Evolutionary conservation across 2,329 filamentous ascomycete species (phyloP), one percentile per base, ranked within the genome.

Genomic region (Cercospora sp.): DNA sequence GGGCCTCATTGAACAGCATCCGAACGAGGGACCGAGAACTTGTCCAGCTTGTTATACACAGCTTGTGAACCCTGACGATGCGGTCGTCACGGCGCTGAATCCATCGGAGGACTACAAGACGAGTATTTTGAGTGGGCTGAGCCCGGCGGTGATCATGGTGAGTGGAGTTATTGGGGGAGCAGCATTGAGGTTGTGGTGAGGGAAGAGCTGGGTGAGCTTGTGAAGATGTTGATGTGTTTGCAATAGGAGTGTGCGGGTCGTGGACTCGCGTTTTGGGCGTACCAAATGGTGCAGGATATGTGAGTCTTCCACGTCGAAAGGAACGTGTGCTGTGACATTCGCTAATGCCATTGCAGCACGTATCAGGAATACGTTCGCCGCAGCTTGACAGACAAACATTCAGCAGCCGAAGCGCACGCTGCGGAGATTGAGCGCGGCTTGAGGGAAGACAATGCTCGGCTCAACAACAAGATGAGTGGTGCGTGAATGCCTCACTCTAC

Each of bases 51-150:
- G 94, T 76, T 83, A 87, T 36, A 86, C 87, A 2, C 83, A 84
- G 8, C 85, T 97, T 2, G 81, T 82, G 7, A 91, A 90, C 70
- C 88, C 88, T 0, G 91, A 96, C 73, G 92, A 96, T 80, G 91
- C 89, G 3, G 87, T 91, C 9, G 83, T 90, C 20, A 87, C 90
- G 0, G 85, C 88, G 31, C 83, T 97, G 48, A 91, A 90, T 68
- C 93, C 93, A 0, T 89, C 88, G 0, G 94, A 97, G 75, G 93
- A 96, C 72, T 96, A 95, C 83, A 96, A 96, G 79, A 93, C 91
- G 0, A 94, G 90, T 68, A 87, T 96, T 0, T 83, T 97, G 10
- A 93, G 91, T 75, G 94, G 94, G 0, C 81, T 97, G 0, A 91
- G 88, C 68, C 94, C 94, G 0, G 89, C 86, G 36, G 84, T 90